Evolutionary conservation across 2,329 filamentous ascomycete species (phyloP), one percentile per base, ranked within the genome.

Genomic region (Emmonsiellopsis sp.): DNA sequence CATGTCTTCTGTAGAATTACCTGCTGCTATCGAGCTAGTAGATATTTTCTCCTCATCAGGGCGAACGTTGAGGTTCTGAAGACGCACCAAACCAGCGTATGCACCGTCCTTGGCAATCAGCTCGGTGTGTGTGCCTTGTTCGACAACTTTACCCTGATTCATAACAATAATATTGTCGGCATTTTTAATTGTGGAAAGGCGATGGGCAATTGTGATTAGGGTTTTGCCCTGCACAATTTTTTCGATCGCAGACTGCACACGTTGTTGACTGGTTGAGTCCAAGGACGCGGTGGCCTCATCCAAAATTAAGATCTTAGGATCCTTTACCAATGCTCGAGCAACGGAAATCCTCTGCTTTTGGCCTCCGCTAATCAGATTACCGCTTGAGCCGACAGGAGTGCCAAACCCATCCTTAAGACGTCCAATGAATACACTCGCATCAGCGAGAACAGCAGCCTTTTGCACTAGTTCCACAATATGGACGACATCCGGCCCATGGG

Each of bases 271-370:
- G 8, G 53, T 46, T 8, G 59, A 61, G 51, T 67, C 64, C 13
- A 67, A 52, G 2, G 64, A 55, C 7, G 63, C 57, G 1, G 64
- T 67, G 3, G 64, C 64, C 59, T 67, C 64, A 53, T 67, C 64
- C 9, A 67, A 56, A 5, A 67, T 58, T n/a, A 95, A 77, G 63
- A 95, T 79, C 72, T 87, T 89, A 0, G 89, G 89, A 62, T 93
- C 84, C 11, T 84, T 88, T 30, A 94, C 85, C 51, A 93, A 80
- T 26, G 89, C 89, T 61, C 88, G 78, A 6, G 89, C 88, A 66
- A 94, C 91, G 5, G 89, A 87, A 62, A 95, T 90, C 59, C 90
- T 84, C 70, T 57, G 61, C 61, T 52, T 64, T 59, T 44, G 56
- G 55, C 60, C 54, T 62, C 61, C 44, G 63, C 62, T 13, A 61